Conservation (phyloP, 225 moss, liverwort and hornwort genomes). For the Bryum argenteum region DNA sequence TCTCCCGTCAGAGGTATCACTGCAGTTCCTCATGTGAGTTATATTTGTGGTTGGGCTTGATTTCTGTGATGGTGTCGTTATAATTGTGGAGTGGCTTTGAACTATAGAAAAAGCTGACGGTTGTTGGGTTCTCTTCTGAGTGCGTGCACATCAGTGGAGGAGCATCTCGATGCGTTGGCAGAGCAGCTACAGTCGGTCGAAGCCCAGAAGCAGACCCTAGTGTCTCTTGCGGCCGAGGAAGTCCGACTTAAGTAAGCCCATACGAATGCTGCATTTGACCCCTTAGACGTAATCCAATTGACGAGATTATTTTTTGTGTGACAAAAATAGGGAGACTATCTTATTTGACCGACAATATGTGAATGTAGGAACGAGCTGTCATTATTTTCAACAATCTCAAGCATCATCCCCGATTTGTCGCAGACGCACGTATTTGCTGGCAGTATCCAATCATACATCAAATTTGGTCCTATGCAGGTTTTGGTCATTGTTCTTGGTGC, state of each 20-base stretch:
- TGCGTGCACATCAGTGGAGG: constrained; percentile 51
- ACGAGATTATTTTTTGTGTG: background rate
- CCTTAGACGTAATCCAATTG: constrained; percentile 11
- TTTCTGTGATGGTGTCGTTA: constrained; percentile 4
- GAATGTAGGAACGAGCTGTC: constrained; percentile 56
- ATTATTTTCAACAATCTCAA: constrained; percentile 56
- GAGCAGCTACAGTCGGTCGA: constrained; percentile 59
- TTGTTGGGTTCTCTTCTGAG: constrained; percentile 25
- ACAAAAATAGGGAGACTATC: background rate
- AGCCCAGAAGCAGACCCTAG: constrained; percentile 51
- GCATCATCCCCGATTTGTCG: constrained; percentile 54
- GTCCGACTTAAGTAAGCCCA: constrained; percentile 48
- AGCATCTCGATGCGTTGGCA: constrained; percentile 59
- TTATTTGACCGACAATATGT: constrained; percentile 7
- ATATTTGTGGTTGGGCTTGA: background rate
- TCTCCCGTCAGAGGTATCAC: background rate
- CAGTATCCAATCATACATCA: constrained; percentile 40
- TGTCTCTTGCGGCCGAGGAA: constrained; percentile 52
- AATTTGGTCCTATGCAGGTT: constrained; percentile 10
- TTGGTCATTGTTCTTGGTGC: background rate
- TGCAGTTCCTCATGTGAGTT: background rate
- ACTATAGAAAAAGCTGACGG: constrained; percentile 25
- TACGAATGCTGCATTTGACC: constrained; percentile 11
- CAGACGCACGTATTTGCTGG: constrained; percentile 52
- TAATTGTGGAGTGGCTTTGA: constrained; percentile 8